These are phyloP conservation scores for Cladochytrium replicatum DNA, from an alignment of 192 early-diverging fungal species.

Conservation along the genomic window DNA sequence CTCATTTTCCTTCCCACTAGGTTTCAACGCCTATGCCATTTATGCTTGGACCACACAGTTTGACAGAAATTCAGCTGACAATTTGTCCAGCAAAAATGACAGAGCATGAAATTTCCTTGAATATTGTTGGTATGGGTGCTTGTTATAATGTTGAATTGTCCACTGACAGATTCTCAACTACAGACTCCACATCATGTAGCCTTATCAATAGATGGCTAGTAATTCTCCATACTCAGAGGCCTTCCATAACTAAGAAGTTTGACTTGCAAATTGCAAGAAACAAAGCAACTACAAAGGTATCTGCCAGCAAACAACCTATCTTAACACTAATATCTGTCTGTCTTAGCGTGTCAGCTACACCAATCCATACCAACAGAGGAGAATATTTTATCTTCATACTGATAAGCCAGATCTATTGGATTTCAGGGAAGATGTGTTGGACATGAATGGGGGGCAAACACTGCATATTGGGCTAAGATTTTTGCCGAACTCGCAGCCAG, in stretches of 20 bases:
- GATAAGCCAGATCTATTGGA: slow-evolving; percentile 28
- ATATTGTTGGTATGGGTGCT: slow-evolving; percentile 32
- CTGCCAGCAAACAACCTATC: neutral
- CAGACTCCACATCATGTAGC: slow-evolving; percentile 22
- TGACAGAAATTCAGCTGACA: slow-evolving; percentile 34
- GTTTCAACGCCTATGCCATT: slow-evolving; percentile 24
- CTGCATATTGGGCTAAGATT: slow-evolving; percentile 38
- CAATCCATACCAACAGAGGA: slow-evolving; percentile 35
- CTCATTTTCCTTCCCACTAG: neutral
- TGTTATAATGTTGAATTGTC: neutral
- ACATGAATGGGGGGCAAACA: slow-evolving; percentile 24
- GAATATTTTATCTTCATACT: slow-evolving; percentile 30
- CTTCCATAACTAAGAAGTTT: slow-evolving; percentile 39
- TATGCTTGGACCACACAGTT: slow-evolving; percentile 24
- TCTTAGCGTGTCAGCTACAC: slow-evolving; percentile 39
- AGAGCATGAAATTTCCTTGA: slow-evolving; percentile 16
- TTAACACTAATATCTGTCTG: neutral
- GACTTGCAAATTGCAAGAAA: slow-evolving; percentile 27
- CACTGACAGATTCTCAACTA: slow-evolving; percentile 4
- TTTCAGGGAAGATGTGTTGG: slow-evolving; percentile 29
- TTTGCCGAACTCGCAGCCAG: slow-evolving; percentile 8
- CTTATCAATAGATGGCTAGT: slow-evolving; percentile 34
- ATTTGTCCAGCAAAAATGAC: slow-evolving; percentile 14
- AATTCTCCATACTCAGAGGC: slow-evolving; percentile 23
- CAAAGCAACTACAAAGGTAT: slow-evolving; percentile 33